Conservation (phyloP, 129 eudicot genomes). For the Chrysanthemum seticuspe region DNA sequence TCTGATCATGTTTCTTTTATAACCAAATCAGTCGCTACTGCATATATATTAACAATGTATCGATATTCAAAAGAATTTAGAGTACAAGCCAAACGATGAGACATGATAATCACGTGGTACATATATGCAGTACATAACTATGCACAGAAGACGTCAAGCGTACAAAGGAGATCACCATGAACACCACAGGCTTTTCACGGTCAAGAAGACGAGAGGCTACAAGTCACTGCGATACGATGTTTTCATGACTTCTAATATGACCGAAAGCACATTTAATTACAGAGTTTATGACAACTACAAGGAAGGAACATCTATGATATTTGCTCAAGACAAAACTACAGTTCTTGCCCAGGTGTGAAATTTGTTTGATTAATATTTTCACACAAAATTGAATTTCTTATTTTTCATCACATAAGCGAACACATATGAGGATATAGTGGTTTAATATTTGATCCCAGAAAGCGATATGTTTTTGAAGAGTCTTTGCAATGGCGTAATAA, state of each 20-base stretch:
- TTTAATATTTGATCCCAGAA: too few species aligned
- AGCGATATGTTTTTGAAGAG: neutral
- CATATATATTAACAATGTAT: too few species aligned
- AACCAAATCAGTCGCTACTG: too few species aligned
- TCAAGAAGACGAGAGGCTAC: constrained; percentile 35
- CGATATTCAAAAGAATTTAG: neutral
- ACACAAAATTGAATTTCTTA: neutral
- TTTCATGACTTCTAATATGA: constrained; percentile 38
- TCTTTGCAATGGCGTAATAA: neutral
- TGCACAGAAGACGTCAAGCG: constrained; percentile 43
- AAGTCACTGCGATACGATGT: constrained; percentile 34
- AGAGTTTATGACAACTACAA: constrained; percentile 38
- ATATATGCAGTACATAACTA: constrained; percentile 31
- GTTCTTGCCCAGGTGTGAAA: constrained; percentile 31
- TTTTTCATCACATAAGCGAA: too few species aligned
- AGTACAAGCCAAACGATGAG: neutral
- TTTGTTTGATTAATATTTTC: neutral
- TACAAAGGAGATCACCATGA: constrained; percentile 39
- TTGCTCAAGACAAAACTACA: constrained; percentile 34
- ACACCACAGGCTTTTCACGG: constrained; percentile 33
- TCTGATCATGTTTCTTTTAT: too few species aligned
- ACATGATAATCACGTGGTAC: neutral
- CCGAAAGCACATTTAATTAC: constrained; percentile 39
- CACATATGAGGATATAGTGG: too few species aligned
- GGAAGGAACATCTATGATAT: constrained; percentile 35